Percentiles rank a stretch among this genome's conserved stretches.
phyloP scores from a whole-genome alignment of 768 basidiomycete species.

The Pleurotus cornucopiae region DNA sequence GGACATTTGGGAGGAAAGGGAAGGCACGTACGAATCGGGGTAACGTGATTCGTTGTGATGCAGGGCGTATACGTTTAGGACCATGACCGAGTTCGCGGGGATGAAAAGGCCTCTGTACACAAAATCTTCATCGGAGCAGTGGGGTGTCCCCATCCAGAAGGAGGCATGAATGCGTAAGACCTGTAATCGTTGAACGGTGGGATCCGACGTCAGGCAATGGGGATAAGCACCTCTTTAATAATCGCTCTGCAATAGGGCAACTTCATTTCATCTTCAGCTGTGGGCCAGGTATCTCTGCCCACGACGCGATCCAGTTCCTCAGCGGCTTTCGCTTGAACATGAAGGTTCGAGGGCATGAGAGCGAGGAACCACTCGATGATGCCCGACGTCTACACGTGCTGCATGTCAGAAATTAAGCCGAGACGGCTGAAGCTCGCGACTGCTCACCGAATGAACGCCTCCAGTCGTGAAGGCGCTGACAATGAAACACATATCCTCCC shows the following conservation, averaged over 20 bases:
- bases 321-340: conserved; percentile 24
- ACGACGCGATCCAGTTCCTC: conserved; percentile 31
- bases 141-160: conserved; percentile 24
- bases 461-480: conserved; percentile 28
- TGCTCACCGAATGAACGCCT: conserved; percentile 27
- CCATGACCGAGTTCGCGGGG: conserved; percentile 21
- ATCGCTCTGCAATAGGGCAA: conserved; percentile 26
- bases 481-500: conserved; percentile 29
- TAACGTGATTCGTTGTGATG: conserved; percentile 24
- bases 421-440: not conserved
- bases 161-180: conserved; percentile 18
- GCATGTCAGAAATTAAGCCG: not conserved
- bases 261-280: conserved; percentile 16
- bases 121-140: conserved; percentile 23
- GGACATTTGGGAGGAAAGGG: not conserved
- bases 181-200: conserved; percentile 6
- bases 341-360: conserved; percentile 24
- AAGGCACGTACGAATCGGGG: conserved; percentile 23
- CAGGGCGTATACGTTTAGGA: conserved; percentile 24
- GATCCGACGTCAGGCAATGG: not conserved
- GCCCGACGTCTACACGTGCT: conserved; percentile 22
- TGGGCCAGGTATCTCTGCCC: conserved; percentile 24
- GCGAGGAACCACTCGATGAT: conserved; percentile 31
- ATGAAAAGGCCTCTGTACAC: conserved; percentile 26
- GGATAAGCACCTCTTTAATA: conserved; percentile 18